Conservation (phyloP, 2,329 filamentous ascomycete species). For the Pezizomycotina sp. region DNA sequence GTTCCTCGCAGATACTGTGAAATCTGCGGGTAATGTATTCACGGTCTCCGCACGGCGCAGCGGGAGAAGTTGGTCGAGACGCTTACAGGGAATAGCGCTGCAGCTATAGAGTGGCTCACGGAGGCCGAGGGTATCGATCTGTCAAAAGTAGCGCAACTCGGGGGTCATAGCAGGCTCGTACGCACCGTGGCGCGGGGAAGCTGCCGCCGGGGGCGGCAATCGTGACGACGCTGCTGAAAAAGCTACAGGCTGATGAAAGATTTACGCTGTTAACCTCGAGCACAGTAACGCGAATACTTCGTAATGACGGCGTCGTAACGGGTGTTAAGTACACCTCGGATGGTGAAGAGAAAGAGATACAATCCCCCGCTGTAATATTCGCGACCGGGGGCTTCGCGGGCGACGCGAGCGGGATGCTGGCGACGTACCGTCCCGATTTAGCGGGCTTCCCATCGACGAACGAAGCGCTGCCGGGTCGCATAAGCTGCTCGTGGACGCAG, state of each 20-base stretch:
- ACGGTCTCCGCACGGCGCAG: slow-evolving; percentile 18
- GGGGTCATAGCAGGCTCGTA: slow-evolving; percentile 43
- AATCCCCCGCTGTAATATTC: slow-evolving; percentile 43
- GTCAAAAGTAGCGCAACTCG: slow-evolving; percentile 41
- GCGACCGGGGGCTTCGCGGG: slow-evolving; percentile 47
- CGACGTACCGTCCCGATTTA: slow-evolving; percentile 42
- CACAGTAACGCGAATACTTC: slow-evolving; percentile 38
- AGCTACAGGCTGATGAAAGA: slow-evolving; percentile 34
- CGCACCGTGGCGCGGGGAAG: slow-evolving; percentile 41
- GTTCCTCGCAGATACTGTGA: slow-evolving; percentile 42
- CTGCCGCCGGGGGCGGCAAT: slow-evolving; percentile 45
- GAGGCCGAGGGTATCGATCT: slow-evolving; percentile 43
- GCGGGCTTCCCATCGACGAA: slow-evolving; percentile 46
- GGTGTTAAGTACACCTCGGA: slow-evolving; percentile 38
- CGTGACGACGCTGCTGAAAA: slow-evolving; percentile 38
- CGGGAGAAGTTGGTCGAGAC: slow-evolving; percentile 34
- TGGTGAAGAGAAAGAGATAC: slow-evolving; percentile 27
- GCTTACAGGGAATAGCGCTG: slow-evolving; percentile 35
- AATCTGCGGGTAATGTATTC: slow-evolving; percentile 36
- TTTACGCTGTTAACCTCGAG: slow-evolving; percentile 39
- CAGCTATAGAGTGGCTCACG: slow-evolving; percentile 41
- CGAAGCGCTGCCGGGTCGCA: slow-evolving; percentile 42
- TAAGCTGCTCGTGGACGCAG: slow-evolving; percentile 29
- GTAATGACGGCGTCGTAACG: slow-evolving; percentile 29
- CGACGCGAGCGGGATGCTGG: slow-evolving; percentile 41